Evolutionary conservation across 169 alveolate species (phyloP).

Genomic region (Toxoplasma gondii): DNA sequence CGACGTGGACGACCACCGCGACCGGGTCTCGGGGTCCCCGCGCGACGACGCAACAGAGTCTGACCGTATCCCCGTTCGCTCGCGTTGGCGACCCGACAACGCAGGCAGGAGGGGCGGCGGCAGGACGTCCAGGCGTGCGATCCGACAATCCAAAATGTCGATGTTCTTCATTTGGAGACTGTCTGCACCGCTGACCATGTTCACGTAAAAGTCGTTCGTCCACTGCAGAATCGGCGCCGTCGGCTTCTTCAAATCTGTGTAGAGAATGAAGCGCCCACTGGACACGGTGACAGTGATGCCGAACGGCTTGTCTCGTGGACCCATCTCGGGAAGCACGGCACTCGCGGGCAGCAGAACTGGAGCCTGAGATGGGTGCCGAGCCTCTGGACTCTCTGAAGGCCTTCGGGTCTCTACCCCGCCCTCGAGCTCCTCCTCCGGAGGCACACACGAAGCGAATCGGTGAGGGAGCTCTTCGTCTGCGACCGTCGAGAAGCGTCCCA

Average conservation of each 20-base stretch:
- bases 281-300: conserved; percentile 48
- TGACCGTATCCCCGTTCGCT: neutral
- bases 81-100: neutral
- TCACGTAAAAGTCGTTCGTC: conserved; percentile 73
- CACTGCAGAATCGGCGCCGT: conserved; percentile 74
- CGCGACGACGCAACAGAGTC: neutral
- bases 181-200: conserved; percentile 44
- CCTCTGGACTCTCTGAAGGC: neutral
- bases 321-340: conserved; percentile 11
- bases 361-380: neutral
- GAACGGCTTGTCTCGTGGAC: conserved; percentile 36
- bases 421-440: neutral
- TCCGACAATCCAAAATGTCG: conserved; percentile 16
- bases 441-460: neutral
- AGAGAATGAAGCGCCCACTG: conserved; percentile 72
- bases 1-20: neutral
- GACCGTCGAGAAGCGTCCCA: neutral
- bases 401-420: neutral
- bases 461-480: neutral
- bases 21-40: neutral
- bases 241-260: conserved; percentile 71
- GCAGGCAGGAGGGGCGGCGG: neutral
- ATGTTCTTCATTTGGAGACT: neutral
- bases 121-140: conserved; percentile 19
- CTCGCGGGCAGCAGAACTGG: neutral